Conservation (phyloP, 495 filamentous ascomycete species). For the Daldinia loculata region DNA sequence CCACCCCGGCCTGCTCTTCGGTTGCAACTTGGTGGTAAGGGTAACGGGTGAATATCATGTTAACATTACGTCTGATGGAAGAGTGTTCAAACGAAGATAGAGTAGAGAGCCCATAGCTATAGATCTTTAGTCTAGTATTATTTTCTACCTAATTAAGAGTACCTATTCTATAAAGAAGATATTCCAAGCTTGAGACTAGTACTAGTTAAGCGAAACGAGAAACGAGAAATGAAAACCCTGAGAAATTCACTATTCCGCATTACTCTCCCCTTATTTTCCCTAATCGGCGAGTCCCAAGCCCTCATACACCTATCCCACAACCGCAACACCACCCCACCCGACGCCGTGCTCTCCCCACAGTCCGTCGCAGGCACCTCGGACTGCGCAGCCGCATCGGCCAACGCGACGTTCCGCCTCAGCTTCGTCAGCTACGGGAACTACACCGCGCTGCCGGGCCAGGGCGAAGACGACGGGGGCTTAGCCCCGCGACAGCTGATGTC, state of each 20-base stretch:
- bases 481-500: constrained; percentile 30
- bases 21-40: constrained; percentile 4
- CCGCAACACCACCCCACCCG: background rate
- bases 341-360: background rate
- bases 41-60: background rate
- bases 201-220: background rate
- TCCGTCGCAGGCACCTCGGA: constrained; percentile 10
- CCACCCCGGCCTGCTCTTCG: constrained; percentile 1
- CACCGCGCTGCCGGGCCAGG: constrained; percentile 26
- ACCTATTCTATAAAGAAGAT: background rate
- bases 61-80: background rate
- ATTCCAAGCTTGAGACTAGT: background rate
- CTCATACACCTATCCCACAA: background rate
- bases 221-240: background rate
- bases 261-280: constrained; percentile 1
- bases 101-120: background rate
- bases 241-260: background rate
- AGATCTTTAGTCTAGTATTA: background rate
- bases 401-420: constrained; percentile 18
- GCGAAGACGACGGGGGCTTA: constrained; percentile 24
- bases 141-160: background rate
- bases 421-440: constrained; percentile 44
- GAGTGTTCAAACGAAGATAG: background rate
- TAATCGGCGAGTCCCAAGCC: background rate
- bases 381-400: constrained; percentile 20